Conservation (phyloP, 495 filamentous ascomycete species). For the Podospora anserina region DNA sequence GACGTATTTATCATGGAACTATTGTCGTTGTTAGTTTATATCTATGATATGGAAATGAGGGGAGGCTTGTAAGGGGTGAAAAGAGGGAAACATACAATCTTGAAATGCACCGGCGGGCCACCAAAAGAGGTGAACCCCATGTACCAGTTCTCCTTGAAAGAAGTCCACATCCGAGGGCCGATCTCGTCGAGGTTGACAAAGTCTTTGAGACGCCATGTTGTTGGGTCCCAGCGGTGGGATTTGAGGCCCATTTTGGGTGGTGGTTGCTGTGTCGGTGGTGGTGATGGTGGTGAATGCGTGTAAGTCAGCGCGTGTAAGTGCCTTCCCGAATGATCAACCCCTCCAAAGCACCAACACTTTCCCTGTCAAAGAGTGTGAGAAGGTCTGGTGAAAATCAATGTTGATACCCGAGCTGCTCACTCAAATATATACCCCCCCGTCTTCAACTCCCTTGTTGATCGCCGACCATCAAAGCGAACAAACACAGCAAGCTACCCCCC, state of each 20-base stretch:
- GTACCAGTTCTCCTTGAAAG: slow-evolving; percentile 52
- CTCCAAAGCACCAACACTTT: neutral
- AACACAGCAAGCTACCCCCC: too few species aligned
- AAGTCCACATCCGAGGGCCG: slow-evolving; percentile 23
- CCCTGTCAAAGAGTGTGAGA: neutral
- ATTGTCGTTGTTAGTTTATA: slow-evolving; percentile 22
- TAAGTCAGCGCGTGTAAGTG: neutral
- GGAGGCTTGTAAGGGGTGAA: neutral
- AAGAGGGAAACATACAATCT: slow-evolving; percentile 40
- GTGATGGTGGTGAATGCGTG: neutral
- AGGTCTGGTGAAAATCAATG: neutral
- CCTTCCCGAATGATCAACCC: neutral
- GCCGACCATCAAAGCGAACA: neutral
- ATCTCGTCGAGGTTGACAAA: neutral
- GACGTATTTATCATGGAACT: slow-evolving; percentile 71
- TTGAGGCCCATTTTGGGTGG: neutral
- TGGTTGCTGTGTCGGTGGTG: neutral
- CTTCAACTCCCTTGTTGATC: neutral
- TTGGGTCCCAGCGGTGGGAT: neutral
- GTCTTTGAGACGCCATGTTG: neutral
- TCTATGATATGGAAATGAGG: neutral
- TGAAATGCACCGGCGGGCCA: slow-evolving; percentile 60
- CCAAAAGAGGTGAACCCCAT: slow-evolving; percentile 65
- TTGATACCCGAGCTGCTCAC: neutral
- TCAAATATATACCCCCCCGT: neutral